Percentiles rank a stretch among this genome's conserved stretches.
These are phyloP conservation scores for Dendrocalamus sinicus DNA, from an alignment of 176 grass and related monocot genomes.

Conservation along the genomic window DNA sequence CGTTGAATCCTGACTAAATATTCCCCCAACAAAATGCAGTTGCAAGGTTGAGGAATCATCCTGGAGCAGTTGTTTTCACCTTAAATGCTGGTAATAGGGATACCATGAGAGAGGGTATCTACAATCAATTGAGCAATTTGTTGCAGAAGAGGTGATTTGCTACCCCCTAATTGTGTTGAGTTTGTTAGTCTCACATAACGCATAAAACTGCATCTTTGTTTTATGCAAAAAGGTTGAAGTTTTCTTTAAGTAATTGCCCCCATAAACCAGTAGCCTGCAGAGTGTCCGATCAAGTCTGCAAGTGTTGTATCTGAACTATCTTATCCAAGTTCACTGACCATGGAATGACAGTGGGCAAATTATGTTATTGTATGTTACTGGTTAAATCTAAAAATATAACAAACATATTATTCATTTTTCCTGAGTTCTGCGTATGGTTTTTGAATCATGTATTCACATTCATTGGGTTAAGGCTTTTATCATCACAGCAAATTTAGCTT, in stretches of 20 bases:
- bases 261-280: constrained; percentile 30
- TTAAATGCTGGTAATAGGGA: constrained; percentile 72
- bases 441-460: constrained; percentile 39
- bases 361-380: background rate
- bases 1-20: constrained; percentile 11
- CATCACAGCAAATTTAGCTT: constrained; percentile 29
- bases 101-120: constrained; percentile 62
- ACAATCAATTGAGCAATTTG: constrained; percentile 65
- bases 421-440: background rate
- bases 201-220: background rate
- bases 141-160: constrained; percentile 54
- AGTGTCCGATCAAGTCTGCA: background rate
- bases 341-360: background rate
- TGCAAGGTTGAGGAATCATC: constrained; percentile 94
- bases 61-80: constrained; percentile 72
- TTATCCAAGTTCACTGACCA: background rate
- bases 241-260: constrained; percentile 1
- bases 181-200: constrained; percentile 11
- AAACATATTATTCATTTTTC: background rate
- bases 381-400: constrained; percentile 30
- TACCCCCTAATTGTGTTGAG: constrained; percentile 8
- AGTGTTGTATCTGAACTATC: constrained; percentile 26
- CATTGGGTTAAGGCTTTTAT: no score
- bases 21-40: constrained; percentile 52
- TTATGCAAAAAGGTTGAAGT: background rate